Base-by-base conservation (phyloP, 2,329 filamentous ascomycete genomes). In the Pseudopithomyces maydicus region DNA sequence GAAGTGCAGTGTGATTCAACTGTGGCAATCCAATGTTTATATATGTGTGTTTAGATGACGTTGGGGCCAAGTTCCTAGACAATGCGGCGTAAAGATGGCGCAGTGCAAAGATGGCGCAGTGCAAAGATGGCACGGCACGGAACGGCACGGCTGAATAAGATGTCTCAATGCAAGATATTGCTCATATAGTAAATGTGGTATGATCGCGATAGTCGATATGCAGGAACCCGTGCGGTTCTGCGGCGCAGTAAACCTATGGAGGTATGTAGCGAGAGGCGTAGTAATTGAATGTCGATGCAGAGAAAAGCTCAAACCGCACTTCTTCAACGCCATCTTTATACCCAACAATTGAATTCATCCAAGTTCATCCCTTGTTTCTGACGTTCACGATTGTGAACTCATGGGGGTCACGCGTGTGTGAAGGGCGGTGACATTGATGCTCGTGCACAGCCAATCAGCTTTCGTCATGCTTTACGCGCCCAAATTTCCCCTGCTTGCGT, bases 341-440 rank as follows among this genome's bases (percentile, higher is more conserved):
- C 22, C 36, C 26, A 4, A 29, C 4, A 29, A 8, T 29, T 8
- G 4, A 4, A 29, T 29, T 15, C 12, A 15, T 17, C 3, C 7
- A 11, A 6, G 15, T 7, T 20, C 23, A 50, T 50, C 35, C 47
- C 36, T 50, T 17, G 47, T 32, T 5, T 15, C 3, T 32, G 7
- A 15, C 2, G 5, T 10, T 17, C 10, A 33, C 36, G 29, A 15
- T n/a, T 50, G 47, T 32, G 12, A 10, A 12, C 38, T 20, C 12
- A 41, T 32, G 14, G n/a, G 5, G 22, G 19, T 50, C 47, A 50
- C 47, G 36, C 47, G 35, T 50, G 7, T 48, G 47, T 50, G 47
- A 29, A 41, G 39, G 47, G 47, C 26, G 47, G 39, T 50, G 47
- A 50, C 36, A 50, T 50, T 50, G 47, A 36, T 50, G 33, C 35